A percentile compares a stretch with the other conserved stretches of the same genome.
phyloP scores from a whole-genome alignment of 2,329 filamentous ascomycete genomes.

The Penicillium sp. region DNA sequence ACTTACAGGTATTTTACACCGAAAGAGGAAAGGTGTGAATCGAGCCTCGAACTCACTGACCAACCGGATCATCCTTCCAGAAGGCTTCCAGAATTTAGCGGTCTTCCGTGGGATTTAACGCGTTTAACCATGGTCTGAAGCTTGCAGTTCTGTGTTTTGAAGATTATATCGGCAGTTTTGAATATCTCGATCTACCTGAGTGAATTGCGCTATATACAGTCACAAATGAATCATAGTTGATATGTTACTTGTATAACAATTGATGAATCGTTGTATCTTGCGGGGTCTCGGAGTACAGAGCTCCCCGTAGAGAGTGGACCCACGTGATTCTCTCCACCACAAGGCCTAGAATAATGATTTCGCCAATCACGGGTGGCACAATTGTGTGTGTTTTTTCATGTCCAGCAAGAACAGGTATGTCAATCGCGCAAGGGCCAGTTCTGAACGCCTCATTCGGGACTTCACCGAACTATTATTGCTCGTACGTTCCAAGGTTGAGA shows the following conservation, averaged over 20 bases:
- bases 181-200: neutral
- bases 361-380: neutral
- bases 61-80: constrained; percentile 26
- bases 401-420: neutral
- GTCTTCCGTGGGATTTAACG: constrained; percentile 7
- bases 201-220: too few species aligned
- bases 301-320: neutral
- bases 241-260: neutral
- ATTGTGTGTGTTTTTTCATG: neutral
- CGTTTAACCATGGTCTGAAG: constrained; percentile 18
- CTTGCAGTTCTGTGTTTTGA: constrained; percentile 4
- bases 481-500: too few species aligned
- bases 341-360: constrained; percentile 4
- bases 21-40: constrained; percentile 7
- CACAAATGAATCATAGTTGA: too few species aligned
- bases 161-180: constrained; percentile 8
- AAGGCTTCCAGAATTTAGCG: constrained; percentile 22
- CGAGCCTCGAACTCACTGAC: constrained; percentile 4
- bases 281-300: constrained; percentile 13
- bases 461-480: neutral
- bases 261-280: neutral
- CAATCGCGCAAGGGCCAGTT: neutral
- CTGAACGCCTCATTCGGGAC: constrained; percentile 5
- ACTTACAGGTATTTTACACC: neutral
- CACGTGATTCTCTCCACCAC: constrained; percentile 9